phyloP scores from a whole-genome alignment of 345 rosid genomes.

The Euphorbia tirucalli region DNA sequence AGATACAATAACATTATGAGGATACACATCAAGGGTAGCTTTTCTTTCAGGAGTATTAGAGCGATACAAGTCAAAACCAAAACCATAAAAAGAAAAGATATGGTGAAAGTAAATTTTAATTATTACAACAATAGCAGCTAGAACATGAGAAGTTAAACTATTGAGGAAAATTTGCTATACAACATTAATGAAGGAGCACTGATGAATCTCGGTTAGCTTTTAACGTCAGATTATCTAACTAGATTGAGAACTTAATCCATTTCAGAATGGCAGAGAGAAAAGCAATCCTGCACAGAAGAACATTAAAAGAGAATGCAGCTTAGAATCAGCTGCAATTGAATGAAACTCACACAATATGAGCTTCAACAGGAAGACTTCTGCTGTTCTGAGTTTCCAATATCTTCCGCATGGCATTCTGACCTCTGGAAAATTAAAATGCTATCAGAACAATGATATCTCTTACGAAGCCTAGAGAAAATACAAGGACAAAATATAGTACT shows the following conservation, averaged over 20 bases:
- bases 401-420: constrained; percentile 59
- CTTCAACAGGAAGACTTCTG: constrained; percentile 17
- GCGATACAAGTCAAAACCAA: neutral
- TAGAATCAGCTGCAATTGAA: constrained; percentile 6
- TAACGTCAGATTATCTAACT: neutral
- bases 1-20: neutral
- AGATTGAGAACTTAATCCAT: neutral
- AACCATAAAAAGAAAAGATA: neutral
- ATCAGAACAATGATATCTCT: neutral
- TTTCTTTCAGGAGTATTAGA: neutral
- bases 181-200: neutral
- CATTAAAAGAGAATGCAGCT: neutral
- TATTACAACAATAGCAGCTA: neutral
- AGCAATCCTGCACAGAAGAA: neutral
- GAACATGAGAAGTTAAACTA: neutral
- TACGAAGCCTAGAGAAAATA: neutral
- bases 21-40: neutral
- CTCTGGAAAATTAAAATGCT: constrained; percentile 40
- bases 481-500: neutral
- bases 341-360: constrained; percentile 36
- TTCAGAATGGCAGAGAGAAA: neutral
- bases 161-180: neutral
- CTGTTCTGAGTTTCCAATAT: constrained; percentile 50
- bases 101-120: neutral
- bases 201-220: neutral